Conservation (phyloP, 2,329 filamentous ascomycete genomes). For the Phialophora tarda region DNA sequence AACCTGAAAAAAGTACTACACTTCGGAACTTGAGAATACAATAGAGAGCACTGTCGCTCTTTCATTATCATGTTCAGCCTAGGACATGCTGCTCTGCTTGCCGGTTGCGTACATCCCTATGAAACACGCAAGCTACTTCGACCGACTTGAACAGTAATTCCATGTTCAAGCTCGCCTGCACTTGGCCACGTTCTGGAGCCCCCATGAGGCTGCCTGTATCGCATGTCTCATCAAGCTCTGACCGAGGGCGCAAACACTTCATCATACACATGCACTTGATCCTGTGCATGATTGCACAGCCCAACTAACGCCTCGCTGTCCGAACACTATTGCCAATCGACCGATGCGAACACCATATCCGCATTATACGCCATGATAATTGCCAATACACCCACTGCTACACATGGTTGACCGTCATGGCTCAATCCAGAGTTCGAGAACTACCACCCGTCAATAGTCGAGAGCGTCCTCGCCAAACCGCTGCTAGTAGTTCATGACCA, state of each 20-base stretch:
- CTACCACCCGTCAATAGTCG: neutral
- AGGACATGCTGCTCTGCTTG: neutral
- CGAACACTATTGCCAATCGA: neutral
- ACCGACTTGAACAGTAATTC: too few relatives aligned
- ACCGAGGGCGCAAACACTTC: neutral
- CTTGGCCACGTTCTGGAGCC: neutral
- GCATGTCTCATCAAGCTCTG: neutral
- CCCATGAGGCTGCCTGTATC: neutral
- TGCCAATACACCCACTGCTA: neutral
- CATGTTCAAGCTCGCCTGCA: neutral
- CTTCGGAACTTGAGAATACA: neutral
- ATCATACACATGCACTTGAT: neutral
- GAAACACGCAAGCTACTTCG: neutral
- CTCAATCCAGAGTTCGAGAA: neutral
- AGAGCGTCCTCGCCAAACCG: neutral
- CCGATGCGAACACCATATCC: neutral
- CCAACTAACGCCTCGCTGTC: neutral
- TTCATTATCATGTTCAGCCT: neutral
- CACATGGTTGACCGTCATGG: neutral
- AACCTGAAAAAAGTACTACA: too few relatives aligned
- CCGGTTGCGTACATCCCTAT: neutral
- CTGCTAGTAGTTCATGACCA: conserved; percentile 40
- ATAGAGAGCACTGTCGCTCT: neutral
- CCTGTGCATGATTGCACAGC: neutral
- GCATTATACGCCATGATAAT: neutral